Base-by-base conservation (phyloP, 1,284 basidiomycete genomes). In the Marasmius sp. region DNA sequence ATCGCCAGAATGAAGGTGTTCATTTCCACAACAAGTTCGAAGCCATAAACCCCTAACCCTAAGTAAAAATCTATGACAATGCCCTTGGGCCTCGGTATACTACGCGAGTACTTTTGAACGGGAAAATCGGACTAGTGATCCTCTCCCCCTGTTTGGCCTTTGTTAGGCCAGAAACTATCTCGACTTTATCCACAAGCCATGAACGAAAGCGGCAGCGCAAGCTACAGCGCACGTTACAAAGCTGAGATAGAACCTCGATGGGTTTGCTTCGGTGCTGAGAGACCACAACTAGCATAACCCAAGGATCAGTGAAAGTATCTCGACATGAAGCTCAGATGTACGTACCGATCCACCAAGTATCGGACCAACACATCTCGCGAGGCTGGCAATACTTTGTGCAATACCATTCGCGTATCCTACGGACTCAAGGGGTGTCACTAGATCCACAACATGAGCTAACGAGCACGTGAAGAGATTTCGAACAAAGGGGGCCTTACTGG, bases 321-420 rank as follows among this genome's bases (percentile, higher is more conserved):
- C 36, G 18, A 18, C 27, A 39, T 14, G 33, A 37, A 55, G 33
- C 27, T 33, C 58, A 47, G n/a, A 18, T 6, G 10, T 50, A 52
- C 87, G 71, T 68, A 91, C 89, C 69, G 85, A 88, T 50, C 91
- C 90, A 56, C 90, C 90, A n/a, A 92, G 78, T 41, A 92, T 82
- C 36, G 91, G 91, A 16, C 91, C 91, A 39, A 88, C 68, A 74
- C 89, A 92, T 47, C 91, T 84, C 16, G 90, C 90, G 36, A 93
- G 82, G 70, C 90, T 92, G 65, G 91, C 92, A 45, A 92, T 91
- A 70, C 90, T 92, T 72, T 93, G 91, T 0, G 91, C 91, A 48
- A 91, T 84, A 34, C 92, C 92, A 68, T 93, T 93, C 2, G 91
- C 89, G 63, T 87, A 85, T 18, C 91, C 89, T 27, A 93, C 83